phyloP scores from a whole-genome alignment of 2,329 filamentous ascomycete species.

The Zymoseptoria brevis region DNA sequence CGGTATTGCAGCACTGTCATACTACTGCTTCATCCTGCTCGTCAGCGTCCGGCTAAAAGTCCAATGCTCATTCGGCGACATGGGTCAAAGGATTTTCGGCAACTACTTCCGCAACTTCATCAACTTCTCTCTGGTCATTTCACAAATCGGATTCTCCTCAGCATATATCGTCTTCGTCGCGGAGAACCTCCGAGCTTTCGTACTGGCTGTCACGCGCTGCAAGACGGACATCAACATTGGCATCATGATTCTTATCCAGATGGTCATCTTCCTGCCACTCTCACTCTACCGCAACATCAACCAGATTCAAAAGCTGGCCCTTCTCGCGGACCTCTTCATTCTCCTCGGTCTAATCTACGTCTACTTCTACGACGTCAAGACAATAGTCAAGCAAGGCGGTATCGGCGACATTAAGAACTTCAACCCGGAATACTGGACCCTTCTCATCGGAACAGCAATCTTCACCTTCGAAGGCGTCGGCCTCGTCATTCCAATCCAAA shows the following conservation, averaged over 20 bases:
- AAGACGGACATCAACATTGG: conserved; percentile 77
- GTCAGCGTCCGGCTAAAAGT: conserved; percentile 78
- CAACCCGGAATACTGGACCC: conserved; percentile 85
- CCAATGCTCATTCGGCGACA: conserved; percentile 94
- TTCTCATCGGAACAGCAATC: conserved; percentile 97
- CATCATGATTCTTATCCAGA: conserved; percentile 86
- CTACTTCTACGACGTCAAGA: conserved; percentile 89
- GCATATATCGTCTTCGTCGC: conserved; percentile 97
- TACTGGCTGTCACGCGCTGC: conserved; percentile 84
- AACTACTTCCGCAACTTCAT: conserved; percentile 84
- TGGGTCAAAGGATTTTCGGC: conserved; percentile 86
- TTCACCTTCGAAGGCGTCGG: conserved; percentile 98
- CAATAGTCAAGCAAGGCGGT: conserved; percentile 63
- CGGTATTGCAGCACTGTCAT: conserved; percentile 75
- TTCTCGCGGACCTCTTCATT: conserved; percentile 92
- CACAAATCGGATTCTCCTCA: conserved; percentile 88
- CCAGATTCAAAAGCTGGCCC: conserved; percentile 89
- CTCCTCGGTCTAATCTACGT: conserved; percentile 85
- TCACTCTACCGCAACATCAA: conserved; percentile 93
- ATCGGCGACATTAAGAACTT: conserved; percentile 82
- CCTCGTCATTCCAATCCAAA: conserved; percentile 95
- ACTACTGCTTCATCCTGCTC: conserved; percentile 94
- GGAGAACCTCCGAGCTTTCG: conserved; percentile 90
- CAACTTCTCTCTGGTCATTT: conserved; percentile 84
- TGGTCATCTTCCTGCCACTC: conserved; percentile 89